Conservation (phyloP, 495 filamentous ascomycete species). For the Polyplosphaeria fusca region DNA sequence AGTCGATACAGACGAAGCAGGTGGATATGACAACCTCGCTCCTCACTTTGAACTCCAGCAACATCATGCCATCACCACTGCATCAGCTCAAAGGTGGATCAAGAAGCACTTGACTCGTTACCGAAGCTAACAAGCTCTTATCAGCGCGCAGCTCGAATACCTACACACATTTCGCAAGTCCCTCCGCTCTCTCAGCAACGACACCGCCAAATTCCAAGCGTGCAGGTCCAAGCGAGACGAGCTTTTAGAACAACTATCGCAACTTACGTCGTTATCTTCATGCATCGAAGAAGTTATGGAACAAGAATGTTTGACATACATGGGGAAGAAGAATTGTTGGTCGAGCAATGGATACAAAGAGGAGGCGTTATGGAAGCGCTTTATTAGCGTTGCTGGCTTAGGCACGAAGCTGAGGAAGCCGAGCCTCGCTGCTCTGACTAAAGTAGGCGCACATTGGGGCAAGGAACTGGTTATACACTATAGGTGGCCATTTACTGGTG, state of each 20-base stretch:
- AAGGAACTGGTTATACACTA: neutral
- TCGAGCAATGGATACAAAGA: neutral
- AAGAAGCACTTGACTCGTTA: no score
- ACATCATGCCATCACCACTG: no score
- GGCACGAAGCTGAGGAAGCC: neutral
- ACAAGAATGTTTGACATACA: neutral
- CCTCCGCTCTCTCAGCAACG: neutral
- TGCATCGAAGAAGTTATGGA: neutral
- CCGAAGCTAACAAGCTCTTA: no score
- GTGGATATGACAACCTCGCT: no score
- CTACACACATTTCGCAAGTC: neutral
- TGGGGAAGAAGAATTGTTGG: neutral
- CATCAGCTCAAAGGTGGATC: no score
- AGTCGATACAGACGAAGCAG: no score
- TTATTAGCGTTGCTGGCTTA: neutral
- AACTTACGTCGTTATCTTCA: neutral
- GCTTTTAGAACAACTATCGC: neutral
- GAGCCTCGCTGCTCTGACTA: constrained; percentile 2
- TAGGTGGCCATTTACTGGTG: neutral
- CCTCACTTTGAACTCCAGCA: no score
- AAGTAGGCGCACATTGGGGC: neutral
- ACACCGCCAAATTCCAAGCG: neutral
- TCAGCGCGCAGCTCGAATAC: no score
- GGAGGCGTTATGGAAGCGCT: neutral
- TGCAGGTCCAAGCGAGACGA: neutral